A percentile compares a stretch with the other conserved stretches of the same genome.
These are phyloP conservation scores for Hymenoscyphus salicellus DNA, from an alignment of 2,329 filamentous ascomycete species.

Conservation along the genomic window DNA sequence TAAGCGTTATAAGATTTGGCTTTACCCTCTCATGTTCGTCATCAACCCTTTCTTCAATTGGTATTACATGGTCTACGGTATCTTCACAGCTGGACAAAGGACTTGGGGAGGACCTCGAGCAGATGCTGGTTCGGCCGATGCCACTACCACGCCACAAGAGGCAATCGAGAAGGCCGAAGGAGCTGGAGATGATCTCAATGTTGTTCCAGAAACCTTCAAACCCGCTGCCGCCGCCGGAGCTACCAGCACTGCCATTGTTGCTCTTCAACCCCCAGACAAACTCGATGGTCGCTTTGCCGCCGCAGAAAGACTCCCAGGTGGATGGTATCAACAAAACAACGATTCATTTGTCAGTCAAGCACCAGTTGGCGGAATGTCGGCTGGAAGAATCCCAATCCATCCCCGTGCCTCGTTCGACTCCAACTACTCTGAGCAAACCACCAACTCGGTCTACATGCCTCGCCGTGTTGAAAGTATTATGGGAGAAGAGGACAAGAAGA, in stretches of 20 bases:
- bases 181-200: constrained; percentile 81
- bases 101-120: constrained; percentile 95
- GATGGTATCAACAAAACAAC: constrained; percentile 67
- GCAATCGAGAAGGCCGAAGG: constrained; percentile 79
- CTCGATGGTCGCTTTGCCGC: constrained; percentile 78
- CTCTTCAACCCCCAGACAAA: constrained; percentile 68
- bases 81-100: constrained; percentile 88
- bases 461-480: constrained; percentile 65
- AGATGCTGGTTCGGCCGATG: constrained; percentile 78
- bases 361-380: constrained; percentile 37
- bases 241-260: constrained; percentile 51
- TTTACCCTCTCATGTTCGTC: constrained; percentile 94
- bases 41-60: constrained; percentile 97
- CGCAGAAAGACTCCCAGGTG: constrained; percentile 63
- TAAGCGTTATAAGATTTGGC: constrained; percentile 85
- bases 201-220: constrained; percentile 82
- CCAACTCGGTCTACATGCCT: constrained; percentile 63
- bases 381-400: constrained; percentile 42
- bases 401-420: constrained; percentile 66
- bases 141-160: constrained; percentile 71
- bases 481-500: constrained; percentile 71
- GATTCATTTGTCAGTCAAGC: constrained; percentile 61
- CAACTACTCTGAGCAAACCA: constrained; percentile 55
- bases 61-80: constrained; percentile 94
- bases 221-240: constrained; percentile 52